Conservation (phyloP, 2,329 filamentous ascomycete genomes). For the Cercospora zeae-maydis region DNA sequence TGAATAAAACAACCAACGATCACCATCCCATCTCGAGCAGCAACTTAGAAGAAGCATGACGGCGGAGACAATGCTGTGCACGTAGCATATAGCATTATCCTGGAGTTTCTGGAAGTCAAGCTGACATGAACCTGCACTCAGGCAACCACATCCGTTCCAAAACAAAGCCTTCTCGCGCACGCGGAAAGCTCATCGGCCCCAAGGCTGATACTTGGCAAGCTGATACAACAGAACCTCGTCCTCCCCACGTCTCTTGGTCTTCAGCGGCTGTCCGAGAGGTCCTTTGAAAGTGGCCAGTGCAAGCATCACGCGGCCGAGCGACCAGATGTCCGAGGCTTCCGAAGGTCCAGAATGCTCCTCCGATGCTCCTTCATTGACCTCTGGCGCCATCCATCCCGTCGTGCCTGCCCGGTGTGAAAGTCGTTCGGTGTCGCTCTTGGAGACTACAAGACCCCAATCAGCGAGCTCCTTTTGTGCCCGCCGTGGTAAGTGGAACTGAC, state of each 20-base stretch:
- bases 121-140: too few relatives aligned
- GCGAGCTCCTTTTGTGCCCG: not conserved
- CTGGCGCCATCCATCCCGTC: not conserved
- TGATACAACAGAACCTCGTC: slow-evolving; percentile 1
- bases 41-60: too few relatives aligned
- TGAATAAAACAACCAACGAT: too few relatives aligned
- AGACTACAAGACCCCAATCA: slow-evolving; percentile 10
- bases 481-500: not conserved
- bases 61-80: too few relatives aligned
- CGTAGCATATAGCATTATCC: too few relatives aligned
- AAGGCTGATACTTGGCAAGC: not conserved
- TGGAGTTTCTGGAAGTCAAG: too few relatives aligned
- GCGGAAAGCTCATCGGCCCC: not conserved
- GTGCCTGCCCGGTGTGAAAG: not conserved
- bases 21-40: too few relatives aligned
- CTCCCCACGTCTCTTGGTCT: not conserved
- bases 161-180: not conserved
- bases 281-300: not conserved
- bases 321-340: not conserved
- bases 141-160: too few relatives aligned
- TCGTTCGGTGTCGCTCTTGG: not conserved
- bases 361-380: not conserved
- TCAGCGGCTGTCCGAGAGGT: not conserved
- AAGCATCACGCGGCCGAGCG: slow-evolving; percentile 2
- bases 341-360: not conserved